Evolutionary conservation across 1,284 basidiomycete species (phyloP), one percentile per base, ranked within the genome.

Genomic region (Moniliophthora roreri): DNA sequence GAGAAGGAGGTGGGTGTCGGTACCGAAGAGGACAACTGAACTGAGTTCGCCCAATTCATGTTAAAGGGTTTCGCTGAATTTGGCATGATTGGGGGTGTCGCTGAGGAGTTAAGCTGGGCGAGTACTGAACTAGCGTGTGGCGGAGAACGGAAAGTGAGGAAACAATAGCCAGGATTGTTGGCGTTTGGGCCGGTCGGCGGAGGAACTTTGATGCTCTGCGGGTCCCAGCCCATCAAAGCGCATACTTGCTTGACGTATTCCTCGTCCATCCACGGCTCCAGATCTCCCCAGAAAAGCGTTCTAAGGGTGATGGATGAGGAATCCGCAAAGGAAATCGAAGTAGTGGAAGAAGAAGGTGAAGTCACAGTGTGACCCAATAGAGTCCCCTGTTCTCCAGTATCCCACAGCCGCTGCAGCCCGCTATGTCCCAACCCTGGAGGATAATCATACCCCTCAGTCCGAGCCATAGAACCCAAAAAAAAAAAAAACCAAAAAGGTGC

Each of bases 221-320:
- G 80, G 52, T 89, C 84, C 89, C 89, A 91, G 57, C 83, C 80
- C 87, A 91, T 89, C 64, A 91, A 74, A 52, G 68, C 72, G 69
- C 88, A 89, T 62, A 91, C 88, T 66, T 90, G 87, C 68, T 87
- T 87, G 42, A 83, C 88, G 74, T 93, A 93, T 66, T 90, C 87
- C 79, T 91, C 90, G 72, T 93, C 91, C 91, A 93, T 93, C 91
- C 91, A 93, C 62, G 87, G 84, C 69, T 93, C 91, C 53, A 93
- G 79, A 64, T 89, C 85, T 62, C 84, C 82, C 85, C 91, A 90
- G 78, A 84, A 89, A 55, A 93, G 82, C 20, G 87, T 85, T 37
- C 26, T 11, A 10, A 32, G 9, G 2, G n/a, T 10, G 10, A 41
- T 18, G 16, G 40, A 41, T 32, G 44, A 8, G n/a, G 26, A 46